Percentiles rank a stretch among this genome's conserved stretches.
Conservation (phyloP, 2,329 filamentous ascomycete species). For the Botryotinia convoluta region DNA sequence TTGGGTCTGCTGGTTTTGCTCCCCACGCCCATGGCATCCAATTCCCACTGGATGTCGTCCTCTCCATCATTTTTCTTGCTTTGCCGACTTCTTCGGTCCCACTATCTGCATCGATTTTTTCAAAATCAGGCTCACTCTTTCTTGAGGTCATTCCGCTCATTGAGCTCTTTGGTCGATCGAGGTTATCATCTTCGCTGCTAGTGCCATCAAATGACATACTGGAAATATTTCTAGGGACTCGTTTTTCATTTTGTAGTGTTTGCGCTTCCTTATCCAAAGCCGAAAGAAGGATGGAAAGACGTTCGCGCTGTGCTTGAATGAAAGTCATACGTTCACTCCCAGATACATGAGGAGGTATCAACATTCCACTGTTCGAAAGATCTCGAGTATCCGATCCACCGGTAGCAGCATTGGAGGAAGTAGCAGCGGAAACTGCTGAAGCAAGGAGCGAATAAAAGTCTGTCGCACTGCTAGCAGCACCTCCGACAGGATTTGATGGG, state of each 20-base stretch:
- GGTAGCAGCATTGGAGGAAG: slow-evolving; percentile 31
- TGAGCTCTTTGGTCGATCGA: slow-evolving; percentile 31
- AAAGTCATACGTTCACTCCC: slow-evolving; percentile 69
- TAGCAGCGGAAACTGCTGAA: slow-evolving; percentile 61
- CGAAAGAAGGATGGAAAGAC: slow-evolving; percentile 68
- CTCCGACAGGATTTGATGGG: slow-evolving; percentile 32
- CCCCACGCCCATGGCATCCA: slow-evolving; percentile 54
- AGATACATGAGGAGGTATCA: slow-evolving; percentile 69
- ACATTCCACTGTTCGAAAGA: slow-evolving; percentile 55
- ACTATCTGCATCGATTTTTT: slow-evolving; percentile 78
- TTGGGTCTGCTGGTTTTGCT: slow-evolving; percentile 12
- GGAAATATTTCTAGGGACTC: slow-evolving; percentile 25
- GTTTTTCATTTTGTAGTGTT: slow-evolving; percentile 48
- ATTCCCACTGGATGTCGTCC: slow-evolving; percentile 40
- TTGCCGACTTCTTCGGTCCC: slow-evolving; percentile 52
- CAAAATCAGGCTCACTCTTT: slow-evolving; percentile 83
- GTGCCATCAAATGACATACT: slow-evolving; percentile 36
- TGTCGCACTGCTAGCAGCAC: slow-evolving; percentile 46
- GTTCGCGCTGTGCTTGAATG: slow-evolving; percentile 75
- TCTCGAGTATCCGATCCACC: slow-evolving; percentile 41
- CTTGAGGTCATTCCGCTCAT: slow-evolving; percentile 69
- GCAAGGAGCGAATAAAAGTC: slow-evolving; percentile 80
- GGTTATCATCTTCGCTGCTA: slow-evolving; percentile 35
- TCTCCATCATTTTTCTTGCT: slow-evolving; percentile 32
- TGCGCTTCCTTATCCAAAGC: slow-evolving; percentile 78